Evolutionary conservation across 1,284 basidiomycete species (phyloP), one percentile per base, ranked within the genome.

Genomic region (Ustilago vetiveriae): DNA sequence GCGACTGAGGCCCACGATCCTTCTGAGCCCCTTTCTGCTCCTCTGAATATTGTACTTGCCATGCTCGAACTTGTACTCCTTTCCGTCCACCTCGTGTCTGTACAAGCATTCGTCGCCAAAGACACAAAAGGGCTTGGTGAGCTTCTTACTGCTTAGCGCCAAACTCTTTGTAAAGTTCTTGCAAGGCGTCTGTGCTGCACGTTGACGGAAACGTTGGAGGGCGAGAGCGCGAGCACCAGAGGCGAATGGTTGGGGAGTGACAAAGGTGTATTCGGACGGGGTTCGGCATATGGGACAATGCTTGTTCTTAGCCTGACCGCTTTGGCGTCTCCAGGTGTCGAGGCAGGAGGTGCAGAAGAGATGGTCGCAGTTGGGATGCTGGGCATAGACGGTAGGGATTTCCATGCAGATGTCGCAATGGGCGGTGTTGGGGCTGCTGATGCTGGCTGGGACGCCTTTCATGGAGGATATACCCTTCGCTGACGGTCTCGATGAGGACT

Each of bases 381-480:
- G 70, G 13, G 56, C 60, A 42, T 53, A 70, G 39, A 53, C 51
- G 24, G 22, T 24, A 17, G 66, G 66, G 10, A 56, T 26, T 9
- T 73, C 70, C 49, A 70, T 65, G 49, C 70, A 73, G 35, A 73
- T 69, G 42, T 49, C 21, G 48, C 70, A 73, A 4, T 44, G 37
- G 13, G 53, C 42, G 10, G 46, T 40, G 38, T 60, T 48, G 16
- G 33, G 13, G 44, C 30, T 43, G 44, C 30, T 39, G 37, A 50
- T 37, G 24, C 36, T 46, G 38, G 46, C 53, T 2, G 48, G 43
- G 30, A 52, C 51, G 26, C 50, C 57, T 48, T 52, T 59, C 33
- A 48, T 41, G n/a, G n/a, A n/a, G 1, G 17, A 13, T 19, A 5
- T 24, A 3, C 19, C 6, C 23, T 35, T 21, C n/a, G 37, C 17